A percentile compares a stretch with the other conserved stretches of the same genome.
These are phyloP conservation scores for Priceomyces carsonii DNA, from an alignment of 805 yeast genomes.

Conservation along the genomic window DNA sequence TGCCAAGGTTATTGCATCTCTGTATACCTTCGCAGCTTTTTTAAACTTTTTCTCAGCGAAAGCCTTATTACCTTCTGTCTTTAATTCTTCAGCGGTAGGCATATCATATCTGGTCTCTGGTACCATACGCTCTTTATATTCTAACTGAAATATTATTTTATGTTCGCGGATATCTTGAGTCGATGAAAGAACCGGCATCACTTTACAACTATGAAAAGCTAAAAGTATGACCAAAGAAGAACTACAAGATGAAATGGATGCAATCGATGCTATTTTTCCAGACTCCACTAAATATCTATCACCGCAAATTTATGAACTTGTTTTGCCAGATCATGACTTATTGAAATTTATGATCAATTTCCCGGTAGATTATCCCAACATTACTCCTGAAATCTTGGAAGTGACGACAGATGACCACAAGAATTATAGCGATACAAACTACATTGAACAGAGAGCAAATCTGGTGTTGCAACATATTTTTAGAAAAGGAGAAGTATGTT, in stretches of 20 bases:
- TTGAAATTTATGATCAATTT: slow-evolving; percentile 68
- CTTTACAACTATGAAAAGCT: too few relatives aligned
- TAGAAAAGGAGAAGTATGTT: slow-evolving; percentile 64
- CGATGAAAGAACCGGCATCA: too few relatives aligned
- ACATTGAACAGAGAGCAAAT: slow-evolving; percentile 47
- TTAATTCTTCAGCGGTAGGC: slow-evolving; percentile 30
- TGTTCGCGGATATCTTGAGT: too few relatives aligned
- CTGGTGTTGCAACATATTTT: slow-evolving; percentile 57
- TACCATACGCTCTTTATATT: neutral
- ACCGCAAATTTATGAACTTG: slow-evolving; percentile 45
- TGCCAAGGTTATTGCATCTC: slow-evolving; percentile 53
- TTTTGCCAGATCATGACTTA: slow-evolving; percentile 62
- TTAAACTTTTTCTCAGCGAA: slow-evolving; percentile 46
- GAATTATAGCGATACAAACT: slow-evolving; percentile 42
- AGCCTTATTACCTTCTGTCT: slow-evolving; percentile 52
- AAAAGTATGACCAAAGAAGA: slow-evolving; percentile 44
- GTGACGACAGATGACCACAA: slow-evolving; percentile 38
- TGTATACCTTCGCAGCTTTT: slow-evolving; percentile 54
- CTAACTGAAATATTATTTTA: neutral
- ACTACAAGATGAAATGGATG: slow-evolving; percentile 70
- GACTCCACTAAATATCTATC: slow-evolving; percentile 46
- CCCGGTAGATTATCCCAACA: slow-evolving; percentile 68
- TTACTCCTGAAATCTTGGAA: slow-evolving; percentile 62
- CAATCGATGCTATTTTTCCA: slow-evolving; percentile 88
- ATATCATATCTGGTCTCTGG: slow-evolving; percentile 2